A percentile compares a stretch with the other conserved stretches of the same genome.
Conservation (phyloP, 2,329 filamentous ascomycete genomes). For the Scedosporium apiospermum region DNA sequence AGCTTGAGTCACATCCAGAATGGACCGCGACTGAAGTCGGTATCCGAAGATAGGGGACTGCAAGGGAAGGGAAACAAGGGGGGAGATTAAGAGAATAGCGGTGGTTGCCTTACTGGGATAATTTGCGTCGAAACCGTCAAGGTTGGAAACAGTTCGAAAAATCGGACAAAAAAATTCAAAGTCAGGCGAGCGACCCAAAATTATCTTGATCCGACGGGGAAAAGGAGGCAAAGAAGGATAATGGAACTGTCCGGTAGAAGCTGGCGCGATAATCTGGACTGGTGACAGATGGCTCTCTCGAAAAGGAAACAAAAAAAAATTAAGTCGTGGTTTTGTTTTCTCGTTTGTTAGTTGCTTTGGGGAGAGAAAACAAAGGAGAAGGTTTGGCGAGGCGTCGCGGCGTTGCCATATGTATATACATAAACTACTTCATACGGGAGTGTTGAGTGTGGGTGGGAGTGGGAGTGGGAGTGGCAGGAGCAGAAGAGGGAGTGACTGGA, state of each 20-base stretch:
- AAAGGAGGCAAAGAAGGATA: not conserved
- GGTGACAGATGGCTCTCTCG: constrained; percentile 45
- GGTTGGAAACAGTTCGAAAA: constrained; percentile 1
- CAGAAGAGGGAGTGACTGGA: not conserved
- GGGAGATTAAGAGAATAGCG: not conserved
- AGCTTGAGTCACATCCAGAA: not conserved
- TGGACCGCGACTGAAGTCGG: too few relatives aligned
- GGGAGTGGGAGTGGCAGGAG: not conserved
- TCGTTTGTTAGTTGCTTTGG: constrained; percentile 7
- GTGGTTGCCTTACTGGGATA: not conserved
- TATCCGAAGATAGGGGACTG: not conserved
- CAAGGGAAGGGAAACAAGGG: not conserved
- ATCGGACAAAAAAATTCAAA: not conserved
- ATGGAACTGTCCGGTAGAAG: constrained; percentile 28
- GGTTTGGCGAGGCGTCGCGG: not conserved
- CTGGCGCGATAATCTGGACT: constrained; percentile 51
- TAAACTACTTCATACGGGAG: not conserved
- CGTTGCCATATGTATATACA: constrained; percentile 3
- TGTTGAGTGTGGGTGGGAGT: not conserved
- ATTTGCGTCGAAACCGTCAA: not conserved
- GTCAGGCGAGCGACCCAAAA: not conserved
- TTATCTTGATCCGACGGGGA: constrained; percentile 5
- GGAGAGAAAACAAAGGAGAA: constrained; percentile 2
- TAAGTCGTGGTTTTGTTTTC: constrained; percentile 5
- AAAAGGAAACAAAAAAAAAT: constrained; percentile 16